Evolutionary conservation across 2,329 filamentous ascomycete species (phyloP), one percentile per base, ranked within the genome.

Genomic region (Cylindrodendrum hubeiense): DNA sequence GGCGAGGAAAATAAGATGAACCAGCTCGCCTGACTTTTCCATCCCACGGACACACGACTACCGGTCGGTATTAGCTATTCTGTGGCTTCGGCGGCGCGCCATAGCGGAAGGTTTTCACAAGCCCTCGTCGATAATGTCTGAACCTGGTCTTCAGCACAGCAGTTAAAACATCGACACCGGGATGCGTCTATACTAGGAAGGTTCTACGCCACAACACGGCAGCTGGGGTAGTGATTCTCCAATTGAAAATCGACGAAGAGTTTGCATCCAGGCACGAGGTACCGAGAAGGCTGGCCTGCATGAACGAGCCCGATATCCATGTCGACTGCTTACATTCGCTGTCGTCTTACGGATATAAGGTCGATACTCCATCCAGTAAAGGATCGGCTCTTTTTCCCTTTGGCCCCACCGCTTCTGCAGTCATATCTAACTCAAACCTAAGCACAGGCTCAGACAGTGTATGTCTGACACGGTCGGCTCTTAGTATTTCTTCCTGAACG

Each of bases 361-460:
- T 43, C 22, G 13, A 43, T 39, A 39, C 30, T 24, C 24, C 34
- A 47, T 44, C 56, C 56, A 59, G 43, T 30, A 33, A 51, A 59
- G 17, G 33, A 43, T 59, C 56, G 34, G 17, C 46, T 17, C 17
- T n/a, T 51, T 30, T 59, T 33, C 17, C 17, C 13, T 22, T 12
- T 3, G 24, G 24, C 39, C 52, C 39, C 39, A 21, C 37, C 43
- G 19, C 24, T 9, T 43, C 26, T 44, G 24, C 34, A 17, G 13
- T 15, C 21, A 15, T 13, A 47, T 49, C 30, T 19, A 28, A 49
- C 41, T 49, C 33, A 19, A 22, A 21, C 12, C 7, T 7, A 49
- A 59, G 17, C 46, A 17, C 46, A 22, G 55, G 33, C 24, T 59
- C 33, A 24, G 21, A 43, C 19, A 41, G 10, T n/a, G 28, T 33